Base-by-base conservation (phyloP, 208 protist genomes). In the Crithidia sp. region DNA sequence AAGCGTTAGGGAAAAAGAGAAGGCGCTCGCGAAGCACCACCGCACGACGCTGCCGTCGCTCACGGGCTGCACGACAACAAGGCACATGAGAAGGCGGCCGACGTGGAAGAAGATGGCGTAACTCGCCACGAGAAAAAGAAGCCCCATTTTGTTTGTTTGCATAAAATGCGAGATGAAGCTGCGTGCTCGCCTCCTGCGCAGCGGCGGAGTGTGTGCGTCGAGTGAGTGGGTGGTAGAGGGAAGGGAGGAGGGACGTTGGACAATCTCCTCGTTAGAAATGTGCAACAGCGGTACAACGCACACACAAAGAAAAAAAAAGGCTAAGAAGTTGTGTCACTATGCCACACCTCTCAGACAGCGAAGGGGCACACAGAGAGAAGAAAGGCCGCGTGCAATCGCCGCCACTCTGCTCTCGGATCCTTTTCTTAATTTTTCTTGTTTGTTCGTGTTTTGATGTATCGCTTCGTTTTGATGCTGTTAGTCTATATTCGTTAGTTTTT, bases 21-120 rank as follows among this genome's bases (percentile, higher is more conserved):
- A 74, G 49, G 64, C 75, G 55, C 67, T 77, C 39, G 71, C 71
- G 50, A 82, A 82, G 67, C 61, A 71, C 54, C 65, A 77, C 10
- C 67, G 71, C 75, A 61, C 63, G 8, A 70, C 54, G 16, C 54
- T 67, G 54, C 60, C 52, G 14, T 75, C 57, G 6, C 58, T 57
- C 2, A 68, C 44, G n/a, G 64, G 45, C 55, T 79, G 74, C 55
- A 78, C 75, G 13, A 85, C 57, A 5, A 80, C 65, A 2, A 75
- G 78, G 14, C 66, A 53, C 72, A 83, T 77, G 43, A 83, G 67
- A 13, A 83, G 67, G 37, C 39, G 43, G 47, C 72, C 79, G 19
- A 76, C 36, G 65, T 80, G 74, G 74, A 55, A 79, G 17, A 77
- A 74, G 12, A 56, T 10, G 61, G 54, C 71, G 49, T 77, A 82